A percentile compares a stretch with the other conserved stretches of the same genome.
Conservation (phyloP, 2,329 filamentous ascomycete species). For the Claviceps humidiphila region DNA sequence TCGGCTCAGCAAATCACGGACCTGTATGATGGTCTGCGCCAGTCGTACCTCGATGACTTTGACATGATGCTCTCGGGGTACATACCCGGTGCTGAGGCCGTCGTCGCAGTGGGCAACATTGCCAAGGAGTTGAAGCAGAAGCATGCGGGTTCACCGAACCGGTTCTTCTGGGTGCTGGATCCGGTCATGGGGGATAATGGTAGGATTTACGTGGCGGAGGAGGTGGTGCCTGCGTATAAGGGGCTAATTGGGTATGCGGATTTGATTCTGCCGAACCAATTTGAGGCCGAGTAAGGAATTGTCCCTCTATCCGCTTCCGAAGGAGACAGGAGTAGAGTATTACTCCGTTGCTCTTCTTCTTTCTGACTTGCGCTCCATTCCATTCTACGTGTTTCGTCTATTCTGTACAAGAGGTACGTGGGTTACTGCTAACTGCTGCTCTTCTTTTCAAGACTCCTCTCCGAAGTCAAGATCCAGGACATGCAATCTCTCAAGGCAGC, state of each 20-base stretch:
- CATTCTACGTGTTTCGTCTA: not conserved
- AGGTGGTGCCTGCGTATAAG: slow-evolving; percentile 86
- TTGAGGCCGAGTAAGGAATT: slow-evolving; percentile 75
- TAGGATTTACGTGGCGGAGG: slow-evolving; percentile 76
- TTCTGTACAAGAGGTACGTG: not conserved
- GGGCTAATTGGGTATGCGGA: slow-evolving; percentile 68
- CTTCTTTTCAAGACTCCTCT: slow-evolving; percentile 51
- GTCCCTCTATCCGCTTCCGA: not conserved
- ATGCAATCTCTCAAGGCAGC: slow-evolving; percentile 59
- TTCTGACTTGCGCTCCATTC: not conserved
- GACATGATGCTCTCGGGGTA: slow-evolving; percentile 94
- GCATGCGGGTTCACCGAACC: slow-evolving; percentile 48
- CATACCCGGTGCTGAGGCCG: slow-evolving; percentile 72
- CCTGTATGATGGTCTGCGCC: slow-evolving; percentile 71
- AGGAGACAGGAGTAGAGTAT: not conserved
- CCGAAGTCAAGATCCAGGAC: slow-evolving; percentile 70
- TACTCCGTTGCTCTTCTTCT: not conserved
- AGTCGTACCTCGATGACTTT: slow-evolving; percentile 77
- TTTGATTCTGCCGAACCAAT: slow-evolving; percentile 89
- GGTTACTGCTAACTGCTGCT: not conserved
- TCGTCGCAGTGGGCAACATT: slow-evolving; percentile 74
- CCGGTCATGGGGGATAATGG: slow-evolving; percentile 98
- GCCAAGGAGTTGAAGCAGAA: slow-evolving; percentile 65
- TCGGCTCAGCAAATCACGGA: slow-evolving; percentile 72
- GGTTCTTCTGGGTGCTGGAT: slow-evolving; percentile 94